Percentiles rank a stretch among this genome's conserved stretches.
Conservation (phyloP, 257 asterid genomes). For the Petrea volubilis region DNA sequence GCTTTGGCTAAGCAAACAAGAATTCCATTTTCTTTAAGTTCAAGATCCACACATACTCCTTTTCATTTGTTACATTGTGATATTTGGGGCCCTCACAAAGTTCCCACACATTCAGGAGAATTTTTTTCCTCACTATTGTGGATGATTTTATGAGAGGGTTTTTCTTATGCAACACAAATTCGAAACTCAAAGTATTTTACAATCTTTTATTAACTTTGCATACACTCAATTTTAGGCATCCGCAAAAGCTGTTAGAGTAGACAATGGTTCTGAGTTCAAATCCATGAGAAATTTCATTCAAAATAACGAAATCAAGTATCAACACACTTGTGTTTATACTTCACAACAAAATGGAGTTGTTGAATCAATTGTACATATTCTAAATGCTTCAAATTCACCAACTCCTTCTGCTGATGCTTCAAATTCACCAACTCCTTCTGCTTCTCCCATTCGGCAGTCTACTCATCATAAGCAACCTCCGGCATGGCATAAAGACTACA, state of each 20-base stretch:
- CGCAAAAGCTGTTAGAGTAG: too few relatives aligned
- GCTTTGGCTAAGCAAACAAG: slow-evolving; percentile 4
- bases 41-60: neutral
- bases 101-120: neutral
- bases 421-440: neutral
- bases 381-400: too few relatives aligned
- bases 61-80: slow-evolving; percentile 15
- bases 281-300: too few relatives aligned
- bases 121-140: neutral
- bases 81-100: slow-evolving; percentile 10
- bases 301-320: too few relatives aligned
- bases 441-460: neutral
- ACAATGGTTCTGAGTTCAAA: too few relatives aligned
- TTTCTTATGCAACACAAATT: slow-evolving; percentile 7
- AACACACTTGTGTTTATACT: too few relatives aligned
- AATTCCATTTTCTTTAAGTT: too few relatives aligned
- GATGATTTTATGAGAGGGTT: neutral
- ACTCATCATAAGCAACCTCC: slow-evolving; percentile 1
- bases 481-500: slow-evolving; percentile 16
- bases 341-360: neutral
- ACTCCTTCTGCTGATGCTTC: neutral
- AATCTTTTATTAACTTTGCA: too few relatives aligned
- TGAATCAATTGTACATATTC: neutral
- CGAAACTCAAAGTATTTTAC: neutral
- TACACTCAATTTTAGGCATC: too few relatives aligned